These are phyloP conservation scores for Platanus orientalis DNA, from an alignment of 164 flowering plant genomes.

Conservation along the genomic window DNA sequence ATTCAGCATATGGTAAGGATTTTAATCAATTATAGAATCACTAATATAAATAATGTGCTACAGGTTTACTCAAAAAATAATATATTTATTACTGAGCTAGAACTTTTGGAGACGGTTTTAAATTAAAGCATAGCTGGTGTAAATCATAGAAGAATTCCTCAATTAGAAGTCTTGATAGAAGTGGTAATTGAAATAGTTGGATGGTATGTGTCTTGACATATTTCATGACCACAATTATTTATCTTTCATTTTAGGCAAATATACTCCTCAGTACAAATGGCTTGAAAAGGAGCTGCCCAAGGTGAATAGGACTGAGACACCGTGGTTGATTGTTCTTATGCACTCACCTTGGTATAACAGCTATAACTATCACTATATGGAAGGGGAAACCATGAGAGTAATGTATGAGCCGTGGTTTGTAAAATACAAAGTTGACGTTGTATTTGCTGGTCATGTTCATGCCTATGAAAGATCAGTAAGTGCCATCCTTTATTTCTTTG, in stretches of 20 bases:
- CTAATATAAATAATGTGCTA: too few species aligned
- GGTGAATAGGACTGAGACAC: constrained; percentile 76
- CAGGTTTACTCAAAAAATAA: too few species aligned
- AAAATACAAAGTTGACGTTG: constrained; percentile 68
- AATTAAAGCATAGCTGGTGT: too few species aligned
- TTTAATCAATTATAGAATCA: too few species aligned
- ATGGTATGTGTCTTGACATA: too few species aligned
- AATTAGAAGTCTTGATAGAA: background rate
- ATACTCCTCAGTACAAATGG: constrained; percentile 79
- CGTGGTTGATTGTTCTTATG: constrained; percentile 83
- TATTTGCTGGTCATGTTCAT: constrained; percentile 90
- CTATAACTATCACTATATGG: constrained; percentile 71
- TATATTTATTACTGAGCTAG: too few species aligned
- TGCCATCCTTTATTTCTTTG: background rate
- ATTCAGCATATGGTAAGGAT: constrained; percentile 66
- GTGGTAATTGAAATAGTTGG: too few species aligned
- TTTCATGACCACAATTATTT: background rate
- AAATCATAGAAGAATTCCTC: too few species aligned
- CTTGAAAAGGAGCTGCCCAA: constrained; percentile 54
- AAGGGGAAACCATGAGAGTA: constrained; percentile 84
- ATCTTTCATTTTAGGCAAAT: constrained; percentile 32
- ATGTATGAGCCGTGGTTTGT: constrained; percentile 73
- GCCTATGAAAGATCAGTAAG: constrained; percentile 85
- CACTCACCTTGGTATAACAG: constrained; percentile 73
- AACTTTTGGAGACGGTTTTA: too few species aligned